Base-by-base conservation (phyloP, 495 filamentous ascomycete species). In the Neurospora intermedia region DNA sequence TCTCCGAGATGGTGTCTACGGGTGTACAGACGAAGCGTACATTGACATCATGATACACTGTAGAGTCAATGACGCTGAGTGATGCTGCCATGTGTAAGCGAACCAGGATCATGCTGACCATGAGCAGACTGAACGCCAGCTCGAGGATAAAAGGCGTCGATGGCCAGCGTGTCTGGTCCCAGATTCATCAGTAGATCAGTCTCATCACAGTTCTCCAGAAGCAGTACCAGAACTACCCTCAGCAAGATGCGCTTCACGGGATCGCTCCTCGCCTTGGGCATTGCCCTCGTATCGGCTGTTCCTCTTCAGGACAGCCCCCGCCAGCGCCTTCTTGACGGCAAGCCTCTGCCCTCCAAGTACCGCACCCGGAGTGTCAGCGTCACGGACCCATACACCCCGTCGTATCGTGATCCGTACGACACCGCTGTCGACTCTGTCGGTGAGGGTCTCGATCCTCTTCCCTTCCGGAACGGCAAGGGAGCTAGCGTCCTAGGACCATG, bases 401-500 rank as follows among this genome's bases (percentile, higher is more conserved):
- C 75, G 8, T 76, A 80, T 69, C 80, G 77, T 62, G 84, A 87
- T 42, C 83, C 84, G 4, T 79, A 81, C 38, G 85, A 87, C 73
- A 78, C 72, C 38, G 81, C 84, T 11, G 80, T 91, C 11, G 90
- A 92, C 76, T 73, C 88, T 4, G 75, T 90, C 27, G 89, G 88
- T 11, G 79, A 88, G 1, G 78, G 84, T 40, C 81, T 89, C 15
- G 84, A 91, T 70, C 90, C 90, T 10, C 77, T 91, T 23, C 90
- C 90, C 3, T 90, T 85, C 78, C 86, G 90, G 27, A 91, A 91
- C 76, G 89, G 90, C 66, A 73, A 87, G 13, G 91, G 91, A 45
- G 83, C 88, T 2, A 87, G 83, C 5, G 85, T 92, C 6, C 80
- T 91, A 69, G 91, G 91, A 11, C 91, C 91, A 3, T 87, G 88